These are phyloP conservation scores for Fusarium compactum DNA, from an alignment of 2,329 filamentous ascomycete species.

Conservation along the genomic window DNA sequence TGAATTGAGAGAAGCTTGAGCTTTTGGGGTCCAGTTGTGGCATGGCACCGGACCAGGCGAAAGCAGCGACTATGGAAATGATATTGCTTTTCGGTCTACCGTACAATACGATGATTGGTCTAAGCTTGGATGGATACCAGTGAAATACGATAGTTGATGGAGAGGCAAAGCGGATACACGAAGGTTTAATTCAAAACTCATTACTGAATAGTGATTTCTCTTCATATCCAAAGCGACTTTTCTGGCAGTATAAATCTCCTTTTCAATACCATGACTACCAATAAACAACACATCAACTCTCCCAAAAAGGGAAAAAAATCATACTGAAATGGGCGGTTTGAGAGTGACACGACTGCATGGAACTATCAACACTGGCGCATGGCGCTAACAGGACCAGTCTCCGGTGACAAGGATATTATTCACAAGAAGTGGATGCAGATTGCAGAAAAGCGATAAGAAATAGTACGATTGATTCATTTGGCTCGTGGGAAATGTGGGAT, in stretches of 20 bases:
- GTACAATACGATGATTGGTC: not conserved
- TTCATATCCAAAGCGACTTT: not conserved
- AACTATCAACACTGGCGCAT: slow-evolving; percentile 28
- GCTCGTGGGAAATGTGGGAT: not conserved
- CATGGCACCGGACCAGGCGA: slow-evolving; percentile 9
- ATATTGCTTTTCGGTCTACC: slow-evolving; percentile 4
- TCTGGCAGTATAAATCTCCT: not conserved
- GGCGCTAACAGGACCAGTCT: slow-evolving; percentile 26
- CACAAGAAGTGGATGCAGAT: slow-evolving; percentile 8
- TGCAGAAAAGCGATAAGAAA: not conserved
- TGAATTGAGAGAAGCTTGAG: slow-evolving; percentile 9
- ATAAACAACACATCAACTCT: not conserved
- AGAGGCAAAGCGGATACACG: not conserved
- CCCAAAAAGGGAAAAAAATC: slow-evolving; percentile 11
- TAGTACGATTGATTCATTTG: slow-evolving; percentile 13
- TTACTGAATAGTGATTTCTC: not conserved
- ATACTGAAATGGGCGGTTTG: slow-evolving; percentile 13
- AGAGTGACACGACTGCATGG: slow-evolving; percentile 28
- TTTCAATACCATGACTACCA: not conserved
- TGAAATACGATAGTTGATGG: not conserved
- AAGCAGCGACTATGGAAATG: not conserved
- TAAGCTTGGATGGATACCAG: not conserved
- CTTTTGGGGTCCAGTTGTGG: slow-evolving; percentile 22
- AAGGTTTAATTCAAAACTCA: not conserved
- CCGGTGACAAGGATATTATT: slow-evolving; percentile 20